phyloP scores from a whole-genome alignment of 2,329 filamentous ascomycete species.

The Fusarium praegraminearum region DNA sequence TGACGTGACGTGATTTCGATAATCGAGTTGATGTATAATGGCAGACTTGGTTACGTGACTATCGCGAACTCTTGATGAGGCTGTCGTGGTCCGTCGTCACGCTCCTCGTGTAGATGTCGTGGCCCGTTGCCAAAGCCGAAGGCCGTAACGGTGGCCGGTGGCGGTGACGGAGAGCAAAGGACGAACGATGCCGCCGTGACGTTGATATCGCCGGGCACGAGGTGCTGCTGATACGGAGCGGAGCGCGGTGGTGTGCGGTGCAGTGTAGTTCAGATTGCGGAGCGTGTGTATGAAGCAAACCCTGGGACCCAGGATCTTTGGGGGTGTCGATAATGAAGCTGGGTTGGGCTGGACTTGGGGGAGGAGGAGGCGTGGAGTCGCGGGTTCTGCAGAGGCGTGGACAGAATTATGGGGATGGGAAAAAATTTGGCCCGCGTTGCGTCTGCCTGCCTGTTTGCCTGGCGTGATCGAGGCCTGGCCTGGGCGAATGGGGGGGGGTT shows the following conservation, averaged over 20 bases:
- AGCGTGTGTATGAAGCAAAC: constrained; percentile 48
- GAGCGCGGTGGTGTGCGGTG: constrained; percentile 43
- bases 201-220: constrained; percentile 41
- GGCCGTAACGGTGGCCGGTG: constrained; percentile 40
- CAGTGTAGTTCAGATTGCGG: constrained; percentile 46
- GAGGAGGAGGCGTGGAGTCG: constrained; percentile 55
- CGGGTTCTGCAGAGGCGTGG: constrained; percentile 53
- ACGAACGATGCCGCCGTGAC: constrained; percentile 35
- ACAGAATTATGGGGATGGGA: constrained; percentile 47
- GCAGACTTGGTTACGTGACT: constrained; percentile 22
- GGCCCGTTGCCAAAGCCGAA: constrained; percentile 39
- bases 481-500: constrained; percentile 11
- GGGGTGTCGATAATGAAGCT: constrained; percentile 57
- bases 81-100: constrained; percentile 29
- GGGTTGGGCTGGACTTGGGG: constrained; percentile 49
- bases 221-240: constrained; percentile 43
- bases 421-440: constrained; percentile 34
- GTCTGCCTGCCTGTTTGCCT: constrained; percentile 33
- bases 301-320: constrained; percentile 50
- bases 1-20: constrained; percentile 36
- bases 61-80: constrained; percentile 28
- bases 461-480: constrained; percentile 31
- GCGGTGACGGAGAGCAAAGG: constrained; percentile 38
- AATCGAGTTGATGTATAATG: constrained; percentile 17
- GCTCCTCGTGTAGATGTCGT: constrained; percentile 30